Evolutionary conservation across 441 rosid species (phyloP).

Genomic region (Gossypium lobatum): DNA sequence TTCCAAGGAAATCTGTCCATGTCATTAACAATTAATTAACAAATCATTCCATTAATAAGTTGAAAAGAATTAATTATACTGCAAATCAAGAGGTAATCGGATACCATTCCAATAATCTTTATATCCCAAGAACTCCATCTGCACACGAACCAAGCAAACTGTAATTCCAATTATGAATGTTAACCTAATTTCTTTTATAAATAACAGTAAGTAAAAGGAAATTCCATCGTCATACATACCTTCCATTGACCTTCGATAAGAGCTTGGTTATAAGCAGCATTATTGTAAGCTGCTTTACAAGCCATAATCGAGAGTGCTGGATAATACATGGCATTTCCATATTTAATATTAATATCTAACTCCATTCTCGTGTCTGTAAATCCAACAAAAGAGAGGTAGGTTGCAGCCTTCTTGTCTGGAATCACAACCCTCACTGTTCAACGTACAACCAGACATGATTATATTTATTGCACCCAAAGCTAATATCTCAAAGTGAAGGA

Average conservation of each 20-base stretch:
- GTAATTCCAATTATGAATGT: neutral
- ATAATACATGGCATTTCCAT: conserved; percentile 29
- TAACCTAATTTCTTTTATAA: neutral
- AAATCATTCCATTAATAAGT: neutral
- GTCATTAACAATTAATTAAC: neutral
- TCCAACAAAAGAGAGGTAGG: conserved; percentile 30
- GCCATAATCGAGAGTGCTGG: conserved; percentile 49
- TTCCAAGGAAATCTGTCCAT: conserved; percentile 29
- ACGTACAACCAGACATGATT: neutral
- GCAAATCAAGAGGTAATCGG: neutral
- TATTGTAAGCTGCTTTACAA: conserved; percentile 44
- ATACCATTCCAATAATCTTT: conserved; percentile 30
- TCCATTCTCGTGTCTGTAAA: conserved; percentile 31
- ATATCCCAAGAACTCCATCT: conserved; percentile 21
- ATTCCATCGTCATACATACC: conserved; percentile 19
- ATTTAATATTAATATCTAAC: conserved; percentile 22
- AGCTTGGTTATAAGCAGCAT: conserved; percentile 27
- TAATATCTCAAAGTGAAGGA: neutral
- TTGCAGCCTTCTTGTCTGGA: conserved; percentile 23
- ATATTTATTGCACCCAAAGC: neutral
- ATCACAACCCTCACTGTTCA: conserved; percentile 24
- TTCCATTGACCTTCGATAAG: conserved; percentile 39
- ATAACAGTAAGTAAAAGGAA: neutral
- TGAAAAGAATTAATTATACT: neutral
- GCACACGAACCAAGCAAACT: neutral